Percentiles rank a stretch among this genome's conserved stretches.
These are phyloP conservation scores for Gynandropsis gynandra DNA, from an alignment of 345 rosid genomes.

Conservation along the genomic window DNA sequence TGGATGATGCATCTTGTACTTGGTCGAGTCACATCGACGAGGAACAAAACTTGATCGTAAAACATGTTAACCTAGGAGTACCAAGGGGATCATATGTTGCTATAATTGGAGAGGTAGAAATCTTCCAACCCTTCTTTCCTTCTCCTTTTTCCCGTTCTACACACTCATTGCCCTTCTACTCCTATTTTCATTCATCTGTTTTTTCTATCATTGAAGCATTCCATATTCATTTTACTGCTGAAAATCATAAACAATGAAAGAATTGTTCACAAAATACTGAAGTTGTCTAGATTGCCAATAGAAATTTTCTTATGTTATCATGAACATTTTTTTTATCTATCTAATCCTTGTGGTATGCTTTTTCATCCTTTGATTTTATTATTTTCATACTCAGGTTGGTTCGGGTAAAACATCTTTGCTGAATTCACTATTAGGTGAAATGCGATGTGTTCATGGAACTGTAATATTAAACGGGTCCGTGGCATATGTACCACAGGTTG, in stretches of 20 bases:
- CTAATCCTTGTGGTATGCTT: too few relatives aligned
- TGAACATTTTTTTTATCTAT: too few relatives aligned
- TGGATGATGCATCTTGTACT: constrained; percentile 58
- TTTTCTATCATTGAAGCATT: not conserved
- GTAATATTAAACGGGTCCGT: constrained; percentile 45
- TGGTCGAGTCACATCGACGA: constrained; percentile 54
- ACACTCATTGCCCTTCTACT: not conserved
- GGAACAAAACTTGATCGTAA: constrained; percentile 40
- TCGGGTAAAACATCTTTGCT: constrained; percentile 92
- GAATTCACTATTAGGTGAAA: constrained; percentile 66
- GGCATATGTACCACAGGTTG: constrained; percentile 91
- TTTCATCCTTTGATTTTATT: constrained; percentile 10
- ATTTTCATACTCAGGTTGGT: constrained; percentile 58
- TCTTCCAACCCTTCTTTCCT: not conserved
- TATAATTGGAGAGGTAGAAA: constrained; percentile 71
- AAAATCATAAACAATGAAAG: too few relatives aligned
- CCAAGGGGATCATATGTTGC: constrained; percentile 66
- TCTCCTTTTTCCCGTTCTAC: not conserved
- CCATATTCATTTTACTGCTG: too few relatives aligned
- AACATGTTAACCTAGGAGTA: constrained; percentile 47
- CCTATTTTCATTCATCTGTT: not conserved
- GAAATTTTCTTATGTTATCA: too few relatives aligned
- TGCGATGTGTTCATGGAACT: constrained; percentile 54
- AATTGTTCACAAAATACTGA: too few relatives aligned
- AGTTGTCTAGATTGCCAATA: too few relatives aligned